A percentile compares a stretch with the other conserved stretches of the same genome.
Conservation (phyloP, 192 early-diverging fungal genomes). For the Coemansia sp. region DNA sequence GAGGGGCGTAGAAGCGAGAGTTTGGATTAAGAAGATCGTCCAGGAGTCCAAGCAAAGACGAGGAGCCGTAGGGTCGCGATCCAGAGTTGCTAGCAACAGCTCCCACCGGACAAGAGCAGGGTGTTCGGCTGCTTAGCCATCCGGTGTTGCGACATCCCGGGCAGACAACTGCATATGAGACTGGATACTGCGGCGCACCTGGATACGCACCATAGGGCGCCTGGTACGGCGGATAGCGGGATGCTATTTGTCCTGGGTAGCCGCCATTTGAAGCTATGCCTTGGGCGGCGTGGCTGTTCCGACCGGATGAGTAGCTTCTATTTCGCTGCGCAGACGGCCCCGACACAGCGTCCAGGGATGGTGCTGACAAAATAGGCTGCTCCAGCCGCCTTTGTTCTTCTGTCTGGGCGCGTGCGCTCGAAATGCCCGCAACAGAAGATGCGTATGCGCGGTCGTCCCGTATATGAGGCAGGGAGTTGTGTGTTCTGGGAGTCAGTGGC, state of each 20-base stretch:
- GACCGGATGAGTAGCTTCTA: slow-evolving; percentile 2
- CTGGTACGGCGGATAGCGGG: not conserved
- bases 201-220: not conserved
- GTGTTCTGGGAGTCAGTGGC: slow-evolving; percentile 21
- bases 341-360: not conserved
- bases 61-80: slow-evolving; percentile 22
- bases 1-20: slow-evolving; percentile 3
- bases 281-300: not conserved
- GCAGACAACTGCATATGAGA: slow-evolving; percentile 12
- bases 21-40: slow-evolving; percentile 31
- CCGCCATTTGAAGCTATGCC: not conserved
- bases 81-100: slow-evolving; percentile 1
- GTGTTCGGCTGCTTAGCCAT: slow-evolving; percentile 17
- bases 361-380: not conserved
- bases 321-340: not conserved
- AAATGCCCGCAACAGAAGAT: not conserved
- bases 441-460: slow-evolving; percentile 1
- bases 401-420: not conserved
- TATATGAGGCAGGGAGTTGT: slow-evolving; percentile 19
- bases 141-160: slow-evolving; percentile 35
- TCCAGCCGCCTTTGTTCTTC: not conserved
- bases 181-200: not conserved
- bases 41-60: slow-evolving; percentile 26
- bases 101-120: slow-evolving; percentile 34
- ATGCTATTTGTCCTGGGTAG: not conserved